A percentile compares a stretch with the other conserved stretches of the same genome.
phyloP scores from a whole-genome alignment of 805 yeast species.

The Myxozyma neotropica region DNA sequence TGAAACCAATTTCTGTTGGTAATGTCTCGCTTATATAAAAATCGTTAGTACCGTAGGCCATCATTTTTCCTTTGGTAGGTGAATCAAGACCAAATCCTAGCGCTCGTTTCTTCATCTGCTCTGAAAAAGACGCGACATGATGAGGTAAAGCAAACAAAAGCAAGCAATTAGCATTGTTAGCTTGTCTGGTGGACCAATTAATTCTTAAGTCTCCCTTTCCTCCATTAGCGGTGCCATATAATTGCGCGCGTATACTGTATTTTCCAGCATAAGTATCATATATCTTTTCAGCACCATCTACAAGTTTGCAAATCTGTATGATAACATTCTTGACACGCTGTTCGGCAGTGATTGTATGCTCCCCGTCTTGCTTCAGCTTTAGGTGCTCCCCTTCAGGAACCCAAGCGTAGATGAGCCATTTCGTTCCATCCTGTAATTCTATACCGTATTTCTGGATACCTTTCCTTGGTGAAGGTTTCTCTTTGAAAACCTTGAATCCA shows the following conservation, averaged over 20 bases:
- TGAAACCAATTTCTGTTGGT: conserved; percentile 51
- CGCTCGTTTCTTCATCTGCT: conserved; percentile 39
- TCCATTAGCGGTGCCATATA: conserved; percentile 45
- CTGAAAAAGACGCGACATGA: conserved; percentile 52
- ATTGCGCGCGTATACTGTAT: conserved; percentile 54
- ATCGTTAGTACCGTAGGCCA: conserved; percentile 43
- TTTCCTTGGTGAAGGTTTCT: conserved; percentile 45
- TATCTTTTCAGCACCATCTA: conserved; percentile 40
- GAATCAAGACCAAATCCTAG: conserved; percentile 48
- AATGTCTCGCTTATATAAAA: conserved; percentile 46
- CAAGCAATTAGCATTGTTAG: conserved; percentile 48
- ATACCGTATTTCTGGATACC: conserved; percentile 57
- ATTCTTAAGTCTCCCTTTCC: conserved; percentile 22
- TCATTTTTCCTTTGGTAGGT: conserved; percentile 50
- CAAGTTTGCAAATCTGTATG: conserved; percentile 62
- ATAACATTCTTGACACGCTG: conserved; percentile 53
- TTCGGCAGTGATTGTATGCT: conserved; percentile 49
- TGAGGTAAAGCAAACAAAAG: conserved; percentile 71
- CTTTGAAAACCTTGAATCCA: conserved; percentile 59
- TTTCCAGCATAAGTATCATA: conserved; percentile 68
- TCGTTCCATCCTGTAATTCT: conserved; percentile 55
- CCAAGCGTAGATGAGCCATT: conserved; percentile 71
- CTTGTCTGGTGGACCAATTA: conserved; percentile 37
- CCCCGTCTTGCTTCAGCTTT: conserved; percentile 40
- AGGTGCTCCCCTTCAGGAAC: conserved; percentile 41